Conservation (phyloP, 2,329 filamentous ascomycete species). For the Leptographium radiaticola region DNA sequence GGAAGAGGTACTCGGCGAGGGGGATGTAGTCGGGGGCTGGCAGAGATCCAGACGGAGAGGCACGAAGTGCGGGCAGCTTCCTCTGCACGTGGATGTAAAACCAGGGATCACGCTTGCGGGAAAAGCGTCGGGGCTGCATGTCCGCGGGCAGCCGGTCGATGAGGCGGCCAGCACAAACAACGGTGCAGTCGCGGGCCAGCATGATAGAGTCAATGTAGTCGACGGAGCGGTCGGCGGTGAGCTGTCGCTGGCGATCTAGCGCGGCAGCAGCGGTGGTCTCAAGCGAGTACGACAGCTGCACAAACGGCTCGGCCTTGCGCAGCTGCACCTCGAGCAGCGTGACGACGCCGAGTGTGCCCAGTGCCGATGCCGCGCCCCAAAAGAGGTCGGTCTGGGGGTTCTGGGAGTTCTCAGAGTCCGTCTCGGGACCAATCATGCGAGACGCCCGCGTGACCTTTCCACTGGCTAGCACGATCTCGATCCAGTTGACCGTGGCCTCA, state of each 20-base stretch:
- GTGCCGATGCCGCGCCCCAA: constrained; percentile 42
- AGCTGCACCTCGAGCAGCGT: constrained; percentile 47
- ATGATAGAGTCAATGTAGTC: constrained; percentile 61
- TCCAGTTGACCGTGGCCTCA: constrained; percentile 45
- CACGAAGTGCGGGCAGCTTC: constrained; percentile 9
- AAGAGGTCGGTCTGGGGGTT: constrained; percentile 26
- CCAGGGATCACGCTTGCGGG: constrained; percentile 52
- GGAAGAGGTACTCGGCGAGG: constrained; percentile 54
- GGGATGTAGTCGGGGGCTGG: constrained; percentile 36
- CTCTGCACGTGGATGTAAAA: constrained; percentile 56
- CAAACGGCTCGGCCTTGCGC: constrained; percentile 36
- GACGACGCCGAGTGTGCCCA: constrained; percentile 47
- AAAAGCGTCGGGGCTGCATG: constrained; percentile 31
- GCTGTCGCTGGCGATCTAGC: too few species aligned
- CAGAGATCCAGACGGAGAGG: too few species aligned
- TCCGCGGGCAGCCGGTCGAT: constrained; percentile 30
- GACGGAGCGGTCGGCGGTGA: background rate
- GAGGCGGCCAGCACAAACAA: constrained; percentile 49
- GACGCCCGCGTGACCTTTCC: constrained; percentile 40
- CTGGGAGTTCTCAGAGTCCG: constrained; percentile 21
- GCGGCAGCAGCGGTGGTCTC: constrained; percentile 14
- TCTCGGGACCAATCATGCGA: constrained; percentile 21
- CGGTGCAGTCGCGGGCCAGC: constrained; percentile 39
- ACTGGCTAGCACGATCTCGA: constrained; percentile 50
- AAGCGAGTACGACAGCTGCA: constrained; percentile 41